Base-by-base conservation (phyloP, 768 basidiomycete genomes). In the Lenzites betulinus region DNA sequence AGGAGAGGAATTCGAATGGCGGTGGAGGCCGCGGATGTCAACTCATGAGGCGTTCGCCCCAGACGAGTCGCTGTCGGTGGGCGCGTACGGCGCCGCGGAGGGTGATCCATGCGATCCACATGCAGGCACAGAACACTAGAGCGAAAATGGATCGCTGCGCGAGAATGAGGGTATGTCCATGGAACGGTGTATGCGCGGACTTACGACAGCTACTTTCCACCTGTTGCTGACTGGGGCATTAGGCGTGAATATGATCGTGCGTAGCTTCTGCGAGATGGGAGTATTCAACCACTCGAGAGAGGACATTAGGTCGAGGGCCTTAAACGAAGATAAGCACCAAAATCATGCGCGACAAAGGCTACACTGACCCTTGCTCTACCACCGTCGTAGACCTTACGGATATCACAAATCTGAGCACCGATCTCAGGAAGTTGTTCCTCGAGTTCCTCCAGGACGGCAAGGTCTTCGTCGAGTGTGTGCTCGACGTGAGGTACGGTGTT, bases 31-130 rank as follows among this genome's bases (percentile, higher is more conserved):
- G 36, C 23, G 35, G 30, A 28, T 12, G 36, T 79, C 72, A 92
- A 46, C 85, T 88, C 81, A 91, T 88, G 58, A 92, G 77, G 52
- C 85, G 82, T 67, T 89, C 89, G 51, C 90, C 90, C 89, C 89
- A 92, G 15, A 92, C 83, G 22, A 90, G 81, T 42, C 88, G 77
- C 66, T 90, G 84, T 65, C 86, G 79, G 70, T 92, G 88, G 22
- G 90, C 90, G 38, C 86, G 79, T 60, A 89, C 87, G 25, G 83
- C 89, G 30, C 89, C 90, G 23, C 78, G 77, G 20, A 89, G 69
- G 0, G 84, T 82, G 30, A 86, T 80, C 81, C 81, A 88, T 25
- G 80, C 73, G 15, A 87, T 73, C 79, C 83, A 84, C 42, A 81
- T 75, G 71, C 86, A 87, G 22, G 80, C 73, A 48, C 87, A 67